A percentile compares a stretch with the other conserved stretches of the same genome.
phyloP scores from a whole-genome alignment of 2,329 filamentous ascomycete genomes.

The Nannizzia gypsea region DNA sequence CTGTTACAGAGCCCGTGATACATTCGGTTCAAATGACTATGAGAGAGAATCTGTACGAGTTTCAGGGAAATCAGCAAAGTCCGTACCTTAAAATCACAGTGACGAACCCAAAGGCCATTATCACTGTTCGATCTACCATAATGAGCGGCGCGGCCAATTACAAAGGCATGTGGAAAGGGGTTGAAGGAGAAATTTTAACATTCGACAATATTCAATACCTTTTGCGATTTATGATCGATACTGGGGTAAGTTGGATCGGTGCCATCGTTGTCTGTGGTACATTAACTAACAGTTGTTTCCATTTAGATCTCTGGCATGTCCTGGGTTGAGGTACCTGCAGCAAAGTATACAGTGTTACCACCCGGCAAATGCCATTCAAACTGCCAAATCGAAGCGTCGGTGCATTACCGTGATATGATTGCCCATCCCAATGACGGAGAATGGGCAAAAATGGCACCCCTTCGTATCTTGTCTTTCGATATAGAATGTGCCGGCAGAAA shows the following conservation, averaged over 20 bases:
- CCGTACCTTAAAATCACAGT: slow-evolving; percentile 91
- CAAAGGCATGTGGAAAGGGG: slow-evolving; percentile 74
- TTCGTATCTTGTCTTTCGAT: slow-evolving; percentile 90
- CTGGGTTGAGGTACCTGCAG: slow-evolving; percentile 77
- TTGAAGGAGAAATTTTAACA: slow-evolving; percentile 57
- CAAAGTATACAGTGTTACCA: slow-evolving; percentile 59
- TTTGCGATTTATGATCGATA: slow-evolving; percentile 95
- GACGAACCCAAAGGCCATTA: slow-evolving; percentile 75
- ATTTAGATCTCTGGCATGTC: slow-evolving; percentile 79
- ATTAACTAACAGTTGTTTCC: slow-evolving; percentile 7
- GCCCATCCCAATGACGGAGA: slow-evolving; percentile 82
- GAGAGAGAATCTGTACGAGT: slow-evolving; percentile 85
- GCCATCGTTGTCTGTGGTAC: not conserved
- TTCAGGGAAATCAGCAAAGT: slow-evolving; percentile 82
- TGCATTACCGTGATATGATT: slow-evolving; percentile 71
- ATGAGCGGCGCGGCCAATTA: slow-evolving; percentile 71
- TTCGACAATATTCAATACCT: slow-evolving; percentile 96
- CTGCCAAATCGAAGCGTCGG: slow-evolving; percentile 87
- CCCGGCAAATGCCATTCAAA: slow-evolving; percentile 65
- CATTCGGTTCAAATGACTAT: slow-evolving; percentile 70
- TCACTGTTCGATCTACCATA: slow-evolving; percentile 60
- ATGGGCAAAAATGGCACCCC: slow-evolving; percentile 94
- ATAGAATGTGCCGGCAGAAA: slow-evolving; percentile 98
- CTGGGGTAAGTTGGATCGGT: slow-evolving; percentile 46
- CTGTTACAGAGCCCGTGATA: slow-evolving; percentile 61